Conservation (phyloP, 2,329 filamentous ascomycete genomes). For the Graphium sp. region DNA sequence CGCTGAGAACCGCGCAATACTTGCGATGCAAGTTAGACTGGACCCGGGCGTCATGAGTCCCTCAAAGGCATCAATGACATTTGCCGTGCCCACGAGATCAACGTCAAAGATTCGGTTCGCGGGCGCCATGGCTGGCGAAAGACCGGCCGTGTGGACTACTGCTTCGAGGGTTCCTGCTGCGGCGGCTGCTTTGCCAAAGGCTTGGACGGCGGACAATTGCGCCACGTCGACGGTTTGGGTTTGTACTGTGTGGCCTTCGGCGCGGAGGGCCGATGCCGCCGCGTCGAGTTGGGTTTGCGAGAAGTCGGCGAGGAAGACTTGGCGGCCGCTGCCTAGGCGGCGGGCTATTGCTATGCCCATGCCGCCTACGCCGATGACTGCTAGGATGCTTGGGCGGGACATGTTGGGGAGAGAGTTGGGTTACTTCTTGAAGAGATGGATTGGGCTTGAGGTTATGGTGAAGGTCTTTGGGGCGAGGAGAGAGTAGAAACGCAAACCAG, state of each 20-base stretch:
- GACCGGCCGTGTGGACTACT: conserved; percentile 7
- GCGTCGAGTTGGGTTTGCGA: conserved; percentile 3
- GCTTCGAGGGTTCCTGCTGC: conserved; percentile 6
- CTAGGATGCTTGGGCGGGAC: too few relatives aligned
- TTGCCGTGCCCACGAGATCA: conserved; percentile 9
- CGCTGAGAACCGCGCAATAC: conserved; percentile 8
- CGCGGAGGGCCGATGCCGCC: conserved; percentile 6
- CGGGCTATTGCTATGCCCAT: conserved; percentile 1
- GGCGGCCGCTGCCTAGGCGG: background rate
- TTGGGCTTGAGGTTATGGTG: too few relatives aligned
- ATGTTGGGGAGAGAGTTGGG: too few relatives aligned
- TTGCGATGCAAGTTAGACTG: conserved; percentile 8
- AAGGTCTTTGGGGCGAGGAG: too few relatives aligned
- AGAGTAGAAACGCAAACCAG: too few relatives aligned
- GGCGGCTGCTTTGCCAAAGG: conserved; percentile 6
- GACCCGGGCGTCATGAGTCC: conserved; percentile 5
- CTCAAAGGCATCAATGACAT: conserved; percentile 9
- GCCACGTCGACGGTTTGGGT: conserved; percentile 8
- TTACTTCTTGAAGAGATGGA: too few relatives aligned
- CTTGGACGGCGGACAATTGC: conserved; percentile 6
- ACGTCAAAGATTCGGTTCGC: conserved; percentile 8
- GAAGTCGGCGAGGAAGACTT: background rate
- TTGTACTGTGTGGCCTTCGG: conserved; percentile 8
- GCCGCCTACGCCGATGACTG: background rate
- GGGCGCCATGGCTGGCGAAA: conserved; percentile 7